phyloP scores from a whole-genome alignment of 768 basidiomycete genomes.

The Tylopilus rubrobrunneus region DNA sequence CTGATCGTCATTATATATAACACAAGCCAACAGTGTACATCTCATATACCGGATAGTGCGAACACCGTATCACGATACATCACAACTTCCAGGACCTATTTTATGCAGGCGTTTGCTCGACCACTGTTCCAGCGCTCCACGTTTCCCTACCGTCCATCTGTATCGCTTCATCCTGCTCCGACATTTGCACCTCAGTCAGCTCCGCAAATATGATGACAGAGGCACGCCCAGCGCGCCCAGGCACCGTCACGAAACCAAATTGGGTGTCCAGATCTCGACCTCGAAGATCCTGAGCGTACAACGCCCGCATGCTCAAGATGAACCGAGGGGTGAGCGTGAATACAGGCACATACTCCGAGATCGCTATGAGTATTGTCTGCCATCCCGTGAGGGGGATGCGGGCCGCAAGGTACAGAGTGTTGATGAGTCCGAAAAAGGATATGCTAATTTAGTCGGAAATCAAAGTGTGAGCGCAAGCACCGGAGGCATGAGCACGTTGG shows the following conservation, averaged over 20 bases:
- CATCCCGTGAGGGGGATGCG: neutral
- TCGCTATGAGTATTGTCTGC: neutral
- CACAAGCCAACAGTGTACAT: too few relatives aligned
- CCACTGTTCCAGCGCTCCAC: neutral
- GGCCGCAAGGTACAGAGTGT: too few relatives aligned
- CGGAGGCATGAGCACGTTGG: neutral
- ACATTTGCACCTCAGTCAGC: neutral
- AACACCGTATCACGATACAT: too few relatives aligned
- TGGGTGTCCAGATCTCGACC: neutral
- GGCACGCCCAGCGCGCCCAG: neutral
- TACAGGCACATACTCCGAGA: neutral
- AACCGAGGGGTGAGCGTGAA: constrained; percentile 7
- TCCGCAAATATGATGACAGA: neutral
- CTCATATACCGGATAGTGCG: too few relatives aligned
- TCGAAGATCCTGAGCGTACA: neutral
- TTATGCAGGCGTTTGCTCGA: neutral
- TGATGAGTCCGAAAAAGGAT: neutral
- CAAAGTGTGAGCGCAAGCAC: neutral
- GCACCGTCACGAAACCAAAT: neutral
- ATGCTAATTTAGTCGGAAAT: neutral
- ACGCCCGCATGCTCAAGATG: constrained; percentile 4
- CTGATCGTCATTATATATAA: neutral
- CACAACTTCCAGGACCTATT: neutral
- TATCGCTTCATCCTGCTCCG: neutral
- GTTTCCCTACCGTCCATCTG: neutral